phyloP scores from a whole-genome alignment of 768 basidiomycete species.

The Russula olivacea region DNA sequence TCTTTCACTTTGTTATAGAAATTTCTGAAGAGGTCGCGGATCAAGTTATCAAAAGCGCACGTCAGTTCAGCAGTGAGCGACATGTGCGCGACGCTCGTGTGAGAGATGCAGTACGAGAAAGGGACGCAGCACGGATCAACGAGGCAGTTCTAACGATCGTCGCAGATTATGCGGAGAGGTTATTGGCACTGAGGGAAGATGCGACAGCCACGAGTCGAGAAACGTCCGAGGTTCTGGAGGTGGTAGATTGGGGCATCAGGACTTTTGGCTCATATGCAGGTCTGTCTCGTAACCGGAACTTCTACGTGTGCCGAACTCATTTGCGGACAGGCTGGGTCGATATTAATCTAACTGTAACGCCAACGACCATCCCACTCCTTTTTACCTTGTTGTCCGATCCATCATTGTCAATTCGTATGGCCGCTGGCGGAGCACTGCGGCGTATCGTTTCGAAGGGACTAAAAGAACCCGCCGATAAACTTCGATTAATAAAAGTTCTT shows the following conservation, averaged over 20 bases:
- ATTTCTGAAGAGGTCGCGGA: slow-evolving; percentile 98
- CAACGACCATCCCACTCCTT: slow-evolving; percentile 76
- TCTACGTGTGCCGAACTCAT: slow-evolving; percentile 7
- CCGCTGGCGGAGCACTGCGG: slow-evolving; percentile 72
- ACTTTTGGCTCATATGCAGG: slow-evolving; percentile 93
- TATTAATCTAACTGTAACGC: slow-evolving; percentile 92
- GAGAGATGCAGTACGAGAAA: slow-evolving; percentile 83
- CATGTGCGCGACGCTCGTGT: slow-evolving; percentile 79
- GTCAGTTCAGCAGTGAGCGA: slow-evolving; percentile 61
- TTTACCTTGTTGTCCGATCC: slow-evolving; percentile 77
- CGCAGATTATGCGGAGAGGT: slow-evolving; percentile 58
- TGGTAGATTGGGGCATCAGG: slow-evolving; percentile 87
- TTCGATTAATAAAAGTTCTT: slow-evolving; percentile 85
- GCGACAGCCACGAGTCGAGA: slow-evolving; percentile 44
- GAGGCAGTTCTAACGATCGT: slow-evolving; percentile 82
- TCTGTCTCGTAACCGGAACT: slow-evolving; percentile 40
- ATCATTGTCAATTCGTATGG: slow-evolving; percentile 72
- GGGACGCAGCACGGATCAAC: slow-evolving; percentile 82
- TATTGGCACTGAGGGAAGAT: slow-evolving; percentile 47
- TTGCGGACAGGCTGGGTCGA: slow-evolving; percentile 86
- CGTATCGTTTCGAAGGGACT: slow-evolving; percentile 90
- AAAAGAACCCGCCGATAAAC: slow-evolving; percentile 83
- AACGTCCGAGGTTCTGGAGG: slow-evolving; percentile 57
- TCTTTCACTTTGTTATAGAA: slow-evolving; percentile 89
- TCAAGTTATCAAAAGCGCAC: slow-evolving; percentile 84